Base-by-base conservation (phyloP, 2,329 filamentous ascomycete genomes). In the Aspergillus brunneoviolaceus region DNA sequence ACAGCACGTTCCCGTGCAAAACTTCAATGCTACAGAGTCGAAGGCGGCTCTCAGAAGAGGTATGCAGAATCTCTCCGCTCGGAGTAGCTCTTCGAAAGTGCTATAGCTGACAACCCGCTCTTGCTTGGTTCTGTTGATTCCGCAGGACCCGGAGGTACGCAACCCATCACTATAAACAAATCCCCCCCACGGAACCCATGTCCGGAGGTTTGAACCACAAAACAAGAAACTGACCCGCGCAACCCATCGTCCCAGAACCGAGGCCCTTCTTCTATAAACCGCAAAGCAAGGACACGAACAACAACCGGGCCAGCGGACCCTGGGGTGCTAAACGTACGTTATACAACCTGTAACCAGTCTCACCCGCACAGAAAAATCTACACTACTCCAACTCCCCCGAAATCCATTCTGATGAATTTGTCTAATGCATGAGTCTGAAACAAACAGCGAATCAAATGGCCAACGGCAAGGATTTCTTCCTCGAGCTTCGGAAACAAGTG, bases 391-490 rank as follows among this genome's bases (percentile, higher is more conserved):
- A 4, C 23, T 35, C 2, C 14, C 12, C 33, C 33, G 4, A 35
- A 4, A 4, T 14, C 2, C 12, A 21, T 16, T 12, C 10, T 35
- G 33, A 12, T 0, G 14, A 35, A 35, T 12, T 6, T 35, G 14
- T 35, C 33, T 35, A 35, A 16, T 35, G 3, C 33, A 12, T 35
- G 33, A 35, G 3, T 4, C 14, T 2, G 23, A 16, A 35, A 16
- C 58, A 31, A 48, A 23, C 60, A 81, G 80, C 79, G 39, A 80
- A 80, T 60, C 72, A 73, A 2, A 81, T 81, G 80, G 76, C 74
- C 4, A 81, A 76, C 60, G 79, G 79, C 9, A 81, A 79, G 67
- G 80, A 81, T 61, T 81, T 82, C 69, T 81, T 80, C 67, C 69
- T 80, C 52, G 80, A 82, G 61, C 73, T 82, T 31, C 77, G 79